These are phyloP conservation scores for Casaregolazyma suthepensis DNA, from an alignment of 1,139 yeast species.

Conservation along the genomic window DNA sequence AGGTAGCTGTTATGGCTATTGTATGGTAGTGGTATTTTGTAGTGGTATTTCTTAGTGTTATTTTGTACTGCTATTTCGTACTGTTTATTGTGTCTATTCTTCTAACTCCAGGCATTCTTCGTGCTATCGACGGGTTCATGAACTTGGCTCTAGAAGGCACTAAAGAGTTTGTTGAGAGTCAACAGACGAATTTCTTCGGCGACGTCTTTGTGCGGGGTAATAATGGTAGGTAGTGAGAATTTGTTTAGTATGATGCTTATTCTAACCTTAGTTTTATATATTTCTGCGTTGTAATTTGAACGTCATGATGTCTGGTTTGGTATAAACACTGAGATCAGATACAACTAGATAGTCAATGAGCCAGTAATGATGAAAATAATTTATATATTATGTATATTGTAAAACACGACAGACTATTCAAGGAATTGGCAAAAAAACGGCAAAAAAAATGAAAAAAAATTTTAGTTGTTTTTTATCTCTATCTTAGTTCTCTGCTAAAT, in stretches of 20 bases:
- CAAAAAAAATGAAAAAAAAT: background rate
- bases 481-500: background rate
- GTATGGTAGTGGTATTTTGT: background rate
- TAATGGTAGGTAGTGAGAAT: conserved; percentile 47
- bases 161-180: conserved; percentile 56
- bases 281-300: conserved; percentile 24
- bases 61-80: background rate
- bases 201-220: conserved; percentile 95
- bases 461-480: too few relatives aligned
- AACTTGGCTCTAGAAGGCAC: conserved; percentile 82
- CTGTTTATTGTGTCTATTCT: too few relatives aligned
- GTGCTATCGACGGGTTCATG: conserved; percentile 96
- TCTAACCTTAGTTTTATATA: conserved; percentile 22
- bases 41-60: too few relatives aligned
- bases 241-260: background rate
- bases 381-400: too few relatives aligned
- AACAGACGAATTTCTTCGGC: conserved; percentile 56
- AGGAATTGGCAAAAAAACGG: background rate
- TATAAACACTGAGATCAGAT: background rate
- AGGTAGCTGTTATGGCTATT: background rate
- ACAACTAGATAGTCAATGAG: background rate
- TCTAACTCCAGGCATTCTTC: conserved; percentile 47
- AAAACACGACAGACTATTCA: background rate
- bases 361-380: background rate
- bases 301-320: background rate